Percentiles rank a stretch among this genome's conserved stretches.
These are phyloP conservation scores for Cymbidium sinense DNA, from an alignment of 106 monocot species.

Conservation along the genomic window DNA sequence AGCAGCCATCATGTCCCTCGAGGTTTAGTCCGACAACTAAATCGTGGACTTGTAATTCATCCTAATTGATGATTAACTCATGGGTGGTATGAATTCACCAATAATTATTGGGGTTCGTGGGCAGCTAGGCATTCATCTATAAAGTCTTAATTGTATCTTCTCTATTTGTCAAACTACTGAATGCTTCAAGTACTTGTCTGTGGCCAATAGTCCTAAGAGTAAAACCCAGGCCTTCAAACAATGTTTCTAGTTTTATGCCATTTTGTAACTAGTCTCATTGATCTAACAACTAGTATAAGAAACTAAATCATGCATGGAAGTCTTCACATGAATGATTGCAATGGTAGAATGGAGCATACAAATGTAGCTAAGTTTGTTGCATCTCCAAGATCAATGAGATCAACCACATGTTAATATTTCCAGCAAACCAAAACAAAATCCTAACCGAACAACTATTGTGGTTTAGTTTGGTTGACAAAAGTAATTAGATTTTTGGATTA, in stretches of 20 bases:
- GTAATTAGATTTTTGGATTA: neutral
- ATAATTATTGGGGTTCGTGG: neutral
- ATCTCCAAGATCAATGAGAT: neutral
- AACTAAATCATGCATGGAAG: neutral
- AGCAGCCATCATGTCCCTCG: too few species aligned
- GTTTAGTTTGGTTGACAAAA: neutral
- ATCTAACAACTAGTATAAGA: neutral
- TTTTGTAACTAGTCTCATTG: neutral
- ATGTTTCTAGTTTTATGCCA: neutral
- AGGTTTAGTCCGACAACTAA: too few species aligned
- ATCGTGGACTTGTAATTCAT: too few species aligned
- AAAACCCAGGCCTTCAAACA: neutral
- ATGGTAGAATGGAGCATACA: neutral
- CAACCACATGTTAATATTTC: neutral
- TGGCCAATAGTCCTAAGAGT: neutral
- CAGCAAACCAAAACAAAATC: neutral
- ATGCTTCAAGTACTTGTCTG: neutral
- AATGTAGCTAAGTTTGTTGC: neutral
- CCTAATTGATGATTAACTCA: too few species aligned
- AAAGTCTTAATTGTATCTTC: neutral
- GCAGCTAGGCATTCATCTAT: neutral
- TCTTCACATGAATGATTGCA: neutral
- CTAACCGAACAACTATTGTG: neutral
- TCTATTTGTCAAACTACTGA: neutral
- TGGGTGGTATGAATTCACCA: too few species aligned